Base-by-base conservation (phyloP, 2,329 filamentous ascomycete species). In the Trichoderma citrinoviride region DNA sequence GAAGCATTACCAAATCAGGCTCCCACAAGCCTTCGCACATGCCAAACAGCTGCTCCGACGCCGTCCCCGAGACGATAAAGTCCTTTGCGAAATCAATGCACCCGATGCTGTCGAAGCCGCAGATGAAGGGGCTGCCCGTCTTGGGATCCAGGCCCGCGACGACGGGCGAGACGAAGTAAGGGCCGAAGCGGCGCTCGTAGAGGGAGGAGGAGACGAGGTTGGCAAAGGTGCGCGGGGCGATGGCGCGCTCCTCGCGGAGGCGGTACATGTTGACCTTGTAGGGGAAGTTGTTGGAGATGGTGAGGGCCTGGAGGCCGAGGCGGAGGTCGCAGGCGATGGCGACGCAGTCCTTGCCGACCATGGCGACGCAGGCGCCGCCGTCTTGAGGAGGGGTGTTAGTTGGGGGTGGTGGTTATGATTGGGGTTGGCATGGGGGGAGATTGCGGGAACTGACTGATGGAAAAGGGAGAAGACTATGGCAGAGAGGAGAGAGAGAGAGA, bases 211-310 rank as follows among this genome's bases (percentile, higher is more conserved):
- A 91, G 73, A 99, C 93, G 71, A 99, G 87, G 83, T 99, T 97
- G 78, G 95, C 93, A 81, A 99, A 93, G 66, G 95, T 99, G 77
- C 91, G 87, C 52, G 95, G 95, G 64, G 91, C 90, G 80, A 99
- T 98, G 83, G 93, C 86, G 76, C 95, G 93, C 85, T 99, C 95
- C 85, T 99, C 95, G 75, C 95, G 92, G 75, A 99, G 87, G 70
- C 95, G 91, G 87, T 99, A 99, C 91, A 99, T 96, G 87, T 99
- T 99, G 79, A 96, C 92, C 86, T 99, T 99, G 88, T 97, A 98
- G 76, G 95, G 95, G 85, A 98, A 98, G 89, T 98, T 95, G 89
- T 99, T 99, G 78, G 93, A 97, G 66, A 99, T 91, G 68, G 95
- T 99, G 76, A 99, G 86, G 76, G 95, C 87, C 83, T 99, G 95